These are phyloP conservation scores for carrot (Daucus carota) DNA, from an alignment of 129 eudicot species.

Conservation along the genomic window DNA sequence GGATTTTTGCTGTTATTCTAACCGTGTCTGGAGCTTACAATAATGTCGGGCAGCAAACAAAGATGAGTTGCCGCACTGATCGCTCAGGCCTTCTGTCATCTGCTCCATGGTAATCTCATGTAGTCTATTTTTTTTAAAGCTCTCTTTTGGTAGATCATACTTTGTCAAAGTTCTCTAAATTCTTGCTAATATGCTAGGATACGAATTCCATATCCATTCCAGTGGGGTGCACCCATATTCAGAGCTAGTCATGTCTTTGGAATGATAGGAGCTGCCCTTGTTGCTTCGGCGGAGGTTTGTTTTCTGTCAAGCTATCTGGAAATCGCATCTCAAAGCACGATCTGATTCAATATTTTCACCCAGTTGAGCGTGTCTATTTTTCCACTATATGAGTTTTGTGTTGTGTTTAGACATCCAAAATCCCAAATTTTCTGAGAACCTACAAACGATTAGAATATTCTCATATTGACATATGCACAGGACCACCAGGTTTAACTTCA, in stretches of 20 bases:
- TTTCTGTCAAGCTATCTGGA: not conserved
- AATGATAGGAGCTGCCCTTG: conserved; percentile 98
- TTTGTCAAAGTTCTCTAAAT: not conserved
- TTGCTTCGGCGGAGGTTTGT: conserved; percentile 83
- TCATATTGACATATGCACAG: not conserved
- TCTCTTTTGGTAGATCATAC: not conserved
- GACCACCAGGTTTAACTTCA: not conserved
- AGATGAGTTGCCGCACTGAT: conserved; percentile 73
- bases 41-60: conserved; percentile 39
- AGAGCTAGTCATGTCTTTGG: conserved; percentile 97
- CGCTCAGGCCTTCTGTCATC: conserved; percentile 58
- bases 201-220: conserved; percentile 82
- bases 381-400: not conserved
- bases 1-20: conserved; percentile 93
- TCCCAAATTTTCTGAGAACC: not conserved
- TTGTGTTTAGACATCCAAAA: too few species aligned
- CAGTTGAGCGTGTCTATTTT: too few species aligned
- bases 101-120: conserved; percentile 70
- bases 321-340: too few species aligned
- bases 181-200: conserved; percentile 40
- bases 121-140: not conserved
- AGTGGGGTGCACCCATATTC: conserved; percentile 95
- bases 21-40: conserved; percentile 94
- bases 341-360: too few species aligned
- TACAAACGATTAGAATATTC: not conserved